Evolutionary conservation across 257 asterid species (phyloP).

Genomic region (Scutellaria baicalensis): DNA sequence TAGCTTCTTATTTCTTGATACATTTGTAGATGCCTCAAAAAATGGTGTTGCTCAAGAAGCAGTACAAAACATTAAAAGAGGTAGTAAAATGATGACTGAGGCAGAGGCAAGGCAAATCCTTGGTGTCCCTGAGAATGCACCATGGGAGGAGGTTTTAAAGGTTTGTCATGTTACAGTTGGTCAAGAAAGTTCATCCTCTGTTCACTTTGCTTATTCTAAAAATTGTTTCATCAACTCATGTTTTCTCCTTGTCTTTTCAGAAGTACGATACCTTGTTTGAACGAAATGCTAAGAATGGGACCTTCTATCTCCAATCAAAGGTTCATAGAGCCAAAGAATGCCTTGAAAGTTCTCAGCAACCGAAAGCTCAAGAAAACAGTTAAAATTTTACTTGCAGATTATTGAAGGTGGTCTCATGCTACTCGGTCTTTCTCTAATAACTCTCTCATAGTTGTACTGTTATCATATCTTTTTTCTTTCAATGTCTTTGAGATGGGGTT

Average conservation of each 20-base stretch:
- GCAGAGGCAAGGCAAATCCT: constrained; percentile 74
- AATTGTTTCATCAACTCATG: neutral
- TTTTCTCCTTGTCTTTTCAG: constrained; percentile 21
- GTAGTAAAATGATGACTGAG: constrained; percentile 62
- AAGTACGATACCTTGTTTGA: constrained; percentile 56
- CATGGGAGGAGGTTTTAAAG: constrained; percentile 75
- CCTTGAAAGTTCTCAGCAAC: constrained; percentile 40
- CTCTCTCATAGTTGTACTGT: neutral
- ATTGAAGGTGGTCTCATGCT: neutral
- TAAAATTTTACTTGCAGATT: neutral
- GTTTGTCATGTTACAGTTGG: constrained; percentile 16
- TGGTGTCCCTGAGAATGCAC: constrained; percentile 55
- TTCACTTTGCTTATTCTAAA: neutral
- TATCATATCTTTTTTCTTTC: neutral
- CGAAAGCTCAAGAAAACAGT: constrained; percentile 18
- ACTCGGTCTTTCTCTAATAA: neutral
- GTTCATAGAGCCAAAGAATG: constrained; percentile 75
- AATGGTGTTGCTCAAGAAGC: constrained; percentile 75
- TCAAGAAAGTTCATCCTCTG: neutral
- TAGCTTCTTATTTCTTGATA: neutral
- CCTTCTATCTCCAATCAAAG: constrained; percentile 60
- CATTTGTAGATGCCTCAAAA: constrained; percentile 58
- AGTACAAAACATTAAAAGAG: constrained; percentile 42
- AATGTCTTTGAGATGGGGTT: neutral
- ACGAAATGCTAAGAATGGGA: constrained; percentile 55